phyloP scores from a whole-genome alignment of 148 eudicot genomes.

The Chenopodium formosanum region DNA sequence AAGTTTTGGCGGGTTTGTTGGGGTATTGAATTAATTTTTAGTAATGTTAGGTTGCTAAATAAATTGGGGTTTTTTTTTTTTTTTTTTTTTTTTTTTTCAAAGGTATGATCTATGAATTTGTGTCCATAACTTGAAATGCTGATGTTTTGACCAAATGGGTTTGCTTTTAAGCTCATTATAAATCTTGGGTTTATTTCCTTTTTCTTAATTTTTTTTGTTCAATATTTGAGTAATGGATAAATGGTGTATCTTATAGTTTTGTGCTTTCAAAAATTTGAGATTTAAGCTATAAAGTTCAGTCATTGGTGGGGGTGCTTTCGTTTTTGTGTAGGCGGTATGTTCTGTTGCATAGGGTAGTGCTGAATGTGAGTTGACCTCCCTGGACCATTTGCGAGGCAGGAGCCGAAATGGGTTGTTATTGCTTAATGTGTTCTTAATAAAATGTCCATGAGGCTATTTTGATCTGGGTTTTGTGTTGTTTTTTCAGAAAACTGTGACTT shows the following conservation, averaged over 20 bases:
- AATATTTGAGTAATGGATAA: neutral
- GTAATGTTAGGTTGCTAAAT: neutral
- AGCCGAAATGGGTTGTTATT: neutral
- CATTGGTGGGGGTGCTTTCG: no score
- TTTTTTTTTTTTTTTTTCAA: neutral
- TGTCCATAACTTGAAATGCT: neutral
- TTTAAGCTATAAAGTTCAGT: neutral
- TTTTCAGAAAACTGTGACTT: slow-evolving; percentile 22
- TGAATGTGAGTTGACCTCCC: neutral
- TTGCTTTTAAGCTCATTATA: neutral
- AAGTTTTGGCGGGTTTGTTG: slow-evolving; percentile 19
- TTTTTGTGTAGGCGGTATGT: neutral
- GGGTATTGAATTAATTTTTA: neutral
- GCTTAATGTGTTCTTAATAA: neutral
- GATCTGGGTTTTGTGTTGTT: slow-evolving; percentile 14
- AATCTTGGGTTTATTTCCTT: neutral
- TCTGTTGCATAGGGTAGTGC: neutral
- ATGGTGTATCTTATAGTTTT: neutral
- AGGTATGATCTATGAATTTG: slow-evolving; percentile 8
- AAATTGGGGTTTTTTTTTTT: neutral
- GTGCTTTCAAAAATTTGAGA: neutral
- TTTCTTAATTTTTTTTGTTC: neutral
- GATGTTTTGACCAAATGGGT: slow-evolving; percentile 15
- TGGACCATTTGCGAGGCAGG: neutral
- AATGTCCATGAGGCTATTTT: slow-evolving; percentile 15